These are phyloP conservation scores for Eleusine indica DNA, from an alignment of 176 grass and related monocot species.

Conservation along the genomic window DNA sequence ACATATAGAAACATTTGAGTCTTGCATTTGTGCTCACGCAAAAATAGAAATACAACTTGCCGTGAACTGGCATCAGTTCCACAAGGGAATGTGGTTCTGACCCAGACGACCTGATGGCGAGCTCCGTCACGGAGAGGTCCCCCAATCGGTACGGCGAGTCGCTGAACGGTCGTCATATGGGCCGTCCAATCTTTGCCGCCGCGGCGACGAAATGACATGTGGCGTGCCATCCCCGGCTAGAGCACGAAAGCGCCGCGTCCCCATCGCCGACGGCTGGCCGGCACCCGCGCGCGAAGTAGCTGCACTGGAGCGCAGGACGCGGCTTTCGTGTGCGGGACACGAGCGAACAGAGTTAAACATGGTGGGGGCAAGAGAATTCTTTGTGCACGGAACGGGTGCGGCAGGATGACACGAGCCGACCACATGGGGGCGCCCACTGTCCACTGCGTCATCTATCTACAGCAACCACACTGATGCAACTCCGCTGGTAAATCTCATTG, in stretches of 20 bases:
- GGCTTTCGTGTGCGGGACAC: neutral
- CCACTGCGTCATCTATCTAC: neutral
- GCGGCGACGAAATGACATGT: neutral
- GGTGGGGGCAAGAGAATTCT: neutral
- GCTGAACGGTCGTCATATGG: neutral
- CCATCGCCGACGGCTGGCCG: constrained; percentile 12
- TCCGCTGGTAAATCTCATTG: neutral
- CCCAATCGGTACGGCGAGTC: neutral
- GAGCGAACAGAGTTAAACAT: neutral
- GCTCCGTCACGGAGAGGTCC: constrained; percentile 1
- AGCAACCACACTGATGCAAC: neutral
- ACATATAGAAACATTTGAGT: neutral
- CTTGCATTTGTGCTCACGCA: neutral
- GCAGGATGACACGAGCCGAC: neutral
- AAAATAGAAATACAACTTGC: neutral
- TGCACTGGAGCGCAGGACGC: neutral
- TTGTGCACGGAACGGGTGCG: neutral
- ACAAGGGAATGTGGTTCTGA: constrained; percentile 26
- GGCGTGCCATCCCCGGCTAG: constrained; percentile 3
- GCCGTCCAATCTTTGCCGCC: constrained; percentile 25
- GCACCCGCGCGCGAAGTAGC: neutral
- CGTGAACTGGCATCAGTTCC: neutral
- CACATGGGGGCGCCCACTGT: constrained; percentile 27
- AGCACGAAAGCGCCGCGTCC: neutral
- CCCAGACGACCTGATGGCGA: neutral